Percentiles rank a stretch among this genome's conserved stretches.
phyloP scores from a whole-genome alignment of 257 asterid genomes.

The Jasminum sambac region DNA sequence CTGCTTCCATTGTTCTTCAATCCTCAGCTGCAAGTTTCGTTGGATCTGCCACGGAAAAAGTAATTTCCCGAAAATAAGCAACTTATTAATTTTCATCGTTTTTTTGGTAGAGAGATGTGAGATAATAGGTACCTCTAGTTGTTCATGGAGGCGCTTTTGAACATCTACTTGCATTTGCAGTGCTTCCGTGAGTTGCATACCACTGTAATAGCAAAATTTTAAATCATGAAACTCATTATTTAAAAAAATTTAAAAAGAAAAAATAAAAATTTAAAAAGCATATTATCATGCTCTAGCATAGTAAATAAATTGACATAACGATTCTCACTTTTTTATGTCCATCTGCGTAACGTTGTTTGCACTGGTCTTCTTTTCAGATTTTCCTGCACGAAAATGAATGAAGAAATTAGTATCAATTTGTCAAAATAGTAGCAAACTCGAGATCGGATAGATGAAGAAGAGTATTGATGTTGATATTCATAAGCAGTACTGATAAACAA shows the following conservation, averaged over 20 bases:
- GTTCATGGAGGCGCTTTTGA: constrained; percentile 84
- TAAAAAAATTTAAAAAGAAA: neutral
- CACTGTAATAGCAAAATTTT: constrained; percentile 38
- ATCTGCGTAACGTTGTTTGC: constrained; percentile 33
- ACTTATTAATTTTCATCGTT: constrained; percentile 5
- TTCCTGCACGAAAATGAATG: constrained; percentile 40
- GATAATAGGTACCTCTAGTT: constrained; percentile 59
- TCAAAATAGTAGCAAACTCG: constrained; percentile 12
- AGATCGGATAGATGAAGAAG: neutral
- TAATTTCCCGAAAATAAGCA: neutral
- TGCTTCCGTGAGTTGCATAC: constrained; percentile 75
- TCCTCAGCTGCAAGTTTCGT: constrained; percentile 60
- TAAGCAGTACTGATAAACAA: too few species aligned
- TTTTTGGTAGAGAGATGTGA: neutral
- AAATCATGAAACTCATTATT: neutral
- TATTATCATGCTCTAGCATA: neutral
- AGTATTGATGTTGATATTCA: too few species aligned
- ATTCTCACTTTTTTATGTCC: constrained; percentile 49
- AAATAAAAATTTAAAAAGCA: neutral
- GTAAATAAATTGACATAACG: neutral
- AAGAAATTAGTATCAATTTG: neutral
- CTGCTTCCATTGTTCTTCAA: constrained; percentile 70
- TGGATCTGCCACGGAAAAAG: constrained; percentile 42
- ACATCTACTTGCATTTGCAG: constrained; percentile 71
- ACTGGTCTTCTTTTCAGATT: constrained; percentile 47